Conservation (phyloP, 805 yeast genomes). For the Wickerhamiella parazyma region DNA sequence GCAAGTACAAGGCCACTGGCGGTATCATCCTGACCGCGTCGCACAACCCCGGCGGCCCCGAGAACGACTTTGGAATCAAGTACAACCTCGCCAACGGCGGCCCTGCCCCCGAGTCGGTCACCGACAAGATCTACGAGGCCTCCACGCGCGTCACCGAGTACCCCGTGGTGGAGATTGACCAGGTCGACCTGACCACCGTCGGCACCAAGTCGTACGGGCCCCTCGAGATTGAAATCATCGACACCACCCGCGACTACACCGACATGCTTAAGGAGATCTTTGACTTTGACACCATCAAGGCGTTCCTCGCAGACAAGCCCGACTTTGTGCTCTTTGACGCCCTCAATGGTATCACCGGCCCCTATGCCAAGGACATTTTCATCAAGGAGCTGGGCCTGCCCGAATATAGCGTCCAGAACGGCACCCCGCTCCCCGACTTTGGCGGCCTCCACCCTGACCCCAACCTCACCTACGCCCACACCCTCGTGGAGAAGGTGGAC, state of each 20-base stretch:
- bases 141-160: conserved; percentile 48
- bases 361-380: conserved; percentile 78
- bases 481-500: conserved; percentile 81
- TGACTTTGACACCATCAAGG: conserved; percentile 68
- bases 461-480: conserved; percentile 81
- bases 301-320: conserved; percentile 43
- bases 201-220: conserved; percentile 37
- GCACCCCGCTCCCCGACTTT: conserved; percentile 69
- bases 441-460: conserved; percentile 99
- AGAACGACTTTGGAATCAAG: conserved; percentile 85
- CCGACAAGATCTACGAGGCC: conserved; percentile 68
- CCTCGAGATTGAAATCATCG: conserved; percentile 66
- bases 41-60: conserved; percentile 96
- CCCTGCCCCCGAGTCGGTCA: conserved; percentile 93
- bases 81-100: conserved; percentile 93
- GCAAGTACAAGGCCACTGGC: conserved; percentile 62
- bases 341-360: conserved; percentile 92
- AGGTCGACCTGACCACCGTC: conserved; percentile 46
- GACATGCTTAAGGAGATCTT: conserved; percentile 69
- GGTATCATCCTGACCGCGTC: conserved; percentile 94
- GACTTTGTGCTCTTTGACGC: conserved; percentile 79
- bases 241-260: conserved; percentile 67
- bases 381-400: conserved; percentile 75
- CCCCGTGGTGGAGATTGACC: conserved; percentile 45
- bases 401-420: conserved; percentile 59